Evolutionary conservation across 1,284 basidiomycete species (phyloP).

Genomic region (Wolfiporia cocos): DNA sequence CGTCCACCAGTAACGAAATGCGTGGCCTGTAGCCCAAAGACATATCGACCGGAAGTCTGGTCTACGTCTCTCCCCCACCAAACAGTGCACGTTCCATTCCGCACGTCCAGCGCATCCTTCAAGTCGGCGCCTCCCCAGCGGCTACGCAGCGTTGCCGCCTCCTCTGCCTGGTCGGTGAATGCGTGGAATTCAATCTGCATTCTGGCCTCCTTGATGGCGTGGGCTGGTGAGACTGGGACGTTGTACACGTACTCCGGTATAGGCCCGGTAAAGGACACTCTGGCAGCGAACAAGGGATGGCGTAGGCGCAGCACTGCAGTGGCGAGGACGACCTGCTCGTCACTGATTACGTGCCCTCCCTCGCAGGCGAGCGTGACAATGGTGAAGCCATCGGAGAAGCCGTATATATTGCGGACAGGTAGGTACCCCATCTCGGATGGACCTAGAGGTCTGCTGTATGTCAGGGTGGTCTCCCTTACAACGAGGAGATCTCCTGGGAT

Average conservation of each 20-base stretch:
- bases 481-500: too few relatives aligned
- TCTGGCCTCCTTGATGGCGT: not conserved
- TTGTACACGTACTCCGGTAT: not conserved
- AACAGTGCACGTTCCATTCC: not conserved
- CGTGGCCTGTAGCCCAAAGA: constrained; percentile 1
- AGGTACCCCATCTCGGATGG: not conserved
- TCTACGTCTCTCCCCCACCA: constrained; percentile 2
- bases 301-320: constrained; percentile 1
- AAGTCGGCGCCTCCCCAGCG: not conserved
- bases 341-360: not conserved
- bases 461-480: not conserved
- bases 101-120: constrained; percentile 1
- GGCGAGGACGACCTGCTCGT: constrained; percentile 2
- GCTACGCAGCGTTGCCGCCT: not conserved
- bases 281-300: not conserved
- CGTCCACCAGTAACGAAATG: constrained; percentile 3
- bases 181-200: constrained; percentile 1
- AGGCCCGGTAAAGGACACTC: not conserved
- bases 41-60: not conserved
- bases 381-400: not conserved
- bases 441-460: not conserved
- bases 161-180: constrained; percentile 1
- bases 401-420: not conserved
- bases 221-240: not conserved
- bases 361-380: constrained; percentile 1